These are phyloP conservation scores for Geoglossum cookeanum DNA, from an alignment of 2,329 filamentous ascomycete genomes.

Conservation along the genomic window DNA sequence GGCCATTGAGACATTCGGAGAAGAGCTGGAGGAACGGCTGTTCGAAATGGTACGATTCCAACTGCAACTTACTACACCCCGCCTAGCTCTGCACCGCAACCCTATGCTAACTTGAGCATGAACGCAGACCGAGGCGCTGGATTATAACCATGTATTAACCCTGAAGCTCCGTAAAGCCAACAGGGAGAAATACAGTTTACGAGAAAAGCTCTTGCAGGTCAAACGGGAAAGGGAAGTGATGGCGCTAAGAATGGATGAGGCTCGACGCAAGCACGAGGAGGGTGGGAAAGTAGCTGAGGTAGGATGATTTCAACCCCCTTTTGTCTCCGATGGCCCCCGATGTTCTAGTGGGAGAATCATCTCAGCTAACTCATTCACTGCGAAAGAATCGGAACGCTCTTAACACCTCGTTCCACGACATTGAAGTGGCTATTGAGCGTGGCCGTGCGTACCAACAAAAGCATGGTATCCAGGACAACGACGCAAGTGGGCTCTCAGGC, in stretches of 20 bases:
- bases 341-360: not conserved
- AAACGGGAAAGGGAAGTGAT: conserved; percentile 42
- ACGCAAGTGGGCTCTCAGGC: conserved; percentile 24
- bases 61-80: not conserved
- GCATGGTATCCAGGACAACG: conserved; percentile 35
- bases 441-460: conserved; percentile 31
- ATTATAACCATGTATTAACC: conserved; percentile 36
- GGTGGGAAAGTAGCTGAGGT: conserved; percentile 34
- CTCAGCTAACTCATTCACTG: not conserved
- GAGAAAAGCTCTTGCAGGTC: conserved; percentile 40
- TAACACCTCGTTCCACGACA: conserved; percentile 40
- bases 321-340: not conserved
- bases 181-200: conserved; percentile 34
- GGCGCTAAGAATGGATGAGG: conserved; percentile 40
- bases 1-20: conserved; percentile 38
- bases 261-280: conserved; percentile 39
- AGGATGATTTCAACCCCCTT: conserved; percentile 11
- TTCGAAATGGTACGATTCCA: conserved; percentile 35
- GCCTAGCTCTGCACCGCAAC: too few relatives aligned
- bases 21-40: conserved; percentile 35
- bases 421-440: conserved; percentile 37
- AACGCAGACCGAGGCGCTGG: conserved; percentile 37
- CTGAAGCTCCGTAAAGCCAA: conserved; percentile 38
- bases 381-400: conserved; percentile 30
- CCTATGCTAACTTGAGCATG: not conserved